These are phyloP conservation scores for Puccinia triticina DNA, from an alignment of 1,284 basidiomycete genomes.

Conservation along the genomic window DNA sequence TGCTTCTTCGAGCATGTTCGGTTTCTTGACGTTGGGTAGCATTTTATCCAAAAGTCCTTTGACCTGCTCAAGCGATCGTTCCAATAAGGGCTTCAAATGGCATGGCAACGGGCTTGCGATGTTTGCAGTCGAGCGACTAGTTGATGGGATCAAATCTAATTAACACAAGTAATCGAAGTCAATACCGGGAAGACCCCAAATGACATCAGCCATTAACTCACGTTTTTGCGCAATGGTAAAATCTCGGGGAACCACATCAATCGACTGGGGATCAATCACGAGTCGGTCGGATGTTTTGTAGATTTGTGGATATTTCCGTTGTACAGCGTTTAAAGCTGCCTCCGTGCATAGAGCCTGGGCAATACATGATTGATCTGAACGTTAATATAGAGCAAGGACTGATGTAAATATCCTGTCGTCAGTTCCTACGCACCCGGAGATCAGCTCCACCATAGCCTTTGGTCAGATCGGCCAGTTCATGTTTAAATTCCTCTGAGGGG, in stretches of 20 bases:
- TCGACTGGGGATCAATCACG: conserved; percentile 80
- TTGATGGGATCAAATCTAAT: conserved; percentile 86
- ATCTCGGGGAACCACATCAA: conserved; percentile 82
- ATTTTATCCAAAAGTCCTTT: conserved; percentile 68
- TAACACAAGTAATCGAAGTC: not conserved
- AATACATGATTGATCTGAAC: conserved; percentile 18
- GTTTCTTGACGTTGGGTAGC: conserved; percentile 60
- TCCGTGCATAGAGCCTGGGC: conserved; percentile 87
- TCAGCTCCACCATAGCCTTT: conserved; percentile 99
- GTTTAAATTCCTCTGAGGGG: conserved; percentile 68
- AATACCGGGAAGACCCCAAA: not conserved
- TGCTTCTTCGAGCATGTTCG: conserved; percentile 79
- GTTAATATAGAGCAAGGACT: conserved; percentile 22
- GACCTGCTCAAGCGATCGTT: conserved; percentile 70
- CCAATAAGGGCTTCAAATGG: conserved; percentile 82
- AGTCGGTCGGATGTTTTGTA: conserved; percentile 89
- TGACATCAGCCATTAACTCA: conserved; percentile 62
- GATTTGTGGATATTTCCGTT: conserved; percentile 94
- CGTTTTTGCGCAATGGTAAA: conserved; percentile 98
- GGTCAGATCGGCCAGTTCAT: conserved; percentile 81
- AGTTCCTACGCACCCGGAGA: conserved; percentile 70
- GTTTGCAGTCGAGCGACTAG: conserved; percentile 84
- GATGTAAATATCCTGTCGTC: not conserved
- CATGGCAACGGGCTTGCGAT: conserved; percentile 79
- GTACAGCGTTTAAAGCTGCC: conserved; percentile 93